phyloP scores from a whole-genome alignment of 805 yeast genomes.

The Candida morakotiae region DNA sequence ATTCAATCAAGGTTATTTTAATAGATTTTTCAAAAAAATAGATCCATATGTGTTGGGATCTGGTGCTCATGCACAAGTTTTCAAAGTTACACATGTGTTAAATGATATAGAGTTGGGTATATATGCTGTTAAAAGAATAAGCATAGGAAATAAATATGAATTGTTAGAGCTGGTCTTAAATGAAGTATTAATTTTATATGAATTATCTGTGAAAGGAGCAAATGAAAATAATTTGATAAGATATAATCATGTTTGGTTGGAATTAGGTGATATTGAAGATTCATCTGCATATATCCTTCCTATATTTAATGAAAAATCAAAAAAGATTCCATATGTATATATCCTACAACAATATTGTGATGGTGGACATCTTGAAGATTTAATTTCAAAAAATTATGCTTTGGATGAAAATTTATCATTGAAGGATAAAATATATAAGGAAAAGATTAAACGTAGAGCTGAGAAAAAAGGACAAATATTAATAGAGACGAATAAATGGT shows the following conservation, averaged over 20 bases:
- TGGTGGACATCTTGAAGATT: slow-evolving; percentile 81
- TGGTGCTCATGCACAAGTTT: slow-evolving; percentile 84
- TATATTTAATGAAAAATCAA: slow-evolving; percentile 2
- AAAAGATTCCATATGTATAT: slow-evolving; percentile 62
- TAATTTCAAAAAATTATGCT: slow-evolving; percentile 27
- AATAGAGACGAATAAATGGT: slow-evolving; percentile 17
- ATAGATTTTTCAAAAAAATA: slow-evolving; percentile 61
- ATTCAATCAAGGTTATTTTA: slow-evolving; percentile 80
- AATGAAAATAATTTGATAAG: slow-evolving; percentile 60
- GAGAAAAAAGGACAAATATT: slow-evolving; percentile 9
- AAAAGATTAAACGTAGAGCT: slow-evolving; percentile 20
- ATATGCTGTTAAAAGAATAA: slow-evolving; percentile 81
- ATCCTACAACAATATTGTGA: slow-evolving; percentile 84
- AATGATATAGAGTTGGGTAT: slow-evolving; percentile 68
- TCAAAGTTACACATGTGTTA: slow-evolving; percentile 76
- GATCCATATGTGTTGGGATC: slow-evolving; percentile 57
- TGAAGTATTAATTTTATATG: slow-evolving; percentile 72
- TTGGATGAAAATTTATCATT: slow-evolving; percentile 18
- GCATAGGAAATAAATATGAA: slow-evolving; percentile 72
- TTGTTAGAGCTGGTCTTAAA: slow-evolving; percentile 66
- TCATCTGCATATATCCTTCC: slow-evolving; percentile 28
- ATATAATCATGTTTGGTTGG: slow-evolving; percentile 92
- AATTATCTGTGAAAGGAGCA: slow-evolving; percentile 41
- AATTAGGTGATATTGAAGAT: slow-evolving; percentile 53
- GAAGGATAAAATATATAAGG: slow-evolving; percentile 24